Conservation (phyloP, 345 rosid species). For the Pistacia integerrima region DNA sequence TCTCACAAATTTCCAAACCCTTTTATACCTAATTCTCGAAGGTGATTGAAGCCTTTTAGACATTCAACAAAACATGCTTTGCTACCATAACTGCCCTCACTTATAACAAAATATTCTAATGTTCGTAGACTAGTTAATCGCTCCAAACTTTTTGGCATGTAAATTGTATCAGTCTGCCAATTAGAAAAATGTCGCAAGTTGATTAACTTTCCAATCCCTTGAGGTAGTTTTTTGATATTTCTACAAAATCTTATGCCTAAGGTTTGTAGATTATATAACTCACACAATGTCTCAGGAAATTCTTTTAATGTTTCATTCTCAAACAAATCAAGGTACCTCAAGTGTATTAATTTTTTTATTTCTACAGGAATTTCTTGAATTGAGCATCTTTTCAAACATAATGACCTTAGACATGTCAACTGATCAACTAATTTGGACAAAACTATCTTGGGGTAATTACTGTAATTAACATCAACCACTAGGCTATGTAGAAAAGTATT, state of each 20-base stretch:
- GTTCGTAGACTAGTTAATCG: too few relatives aligned
- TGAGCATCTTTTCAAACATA: too few relatives aligned
- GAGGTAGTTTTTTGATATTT: background rate
- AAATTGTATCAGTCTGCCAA: background rate
- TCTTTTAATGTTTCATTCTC: too few relatives aligned
- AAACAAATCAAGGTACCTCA: too few relatives aligned
- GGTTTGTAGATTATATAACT: slow-evolving; percentile 1
- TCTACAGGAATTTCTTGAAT: too few relatives aligned
- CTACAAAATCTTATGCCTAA: background rate
- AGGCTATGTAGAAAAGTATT: background rate
- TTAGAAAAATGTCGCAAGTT: background rate
- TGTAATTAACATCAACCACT: background rate
- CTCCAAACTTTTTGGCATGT: too few relatives aligned
- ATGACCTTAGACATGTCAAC: background rate
- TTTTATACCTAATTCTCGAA: background rate
- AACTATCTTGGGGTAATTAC: too few relatives aligned
- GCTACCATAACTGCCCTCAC: background rate
- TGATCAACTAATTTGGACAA: too few relatives aligned
- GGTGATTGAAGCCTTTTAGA: background rate
- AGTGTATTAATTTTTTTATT: too few relatives aligned
- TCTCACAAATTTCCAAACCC: too few relatives aligned
- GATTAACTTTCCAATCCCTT: background rate
- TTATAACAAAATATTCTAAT: background rate
- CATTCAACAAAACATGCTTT: background rate
- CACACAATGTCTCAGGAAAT: background rate